Base-by-base conservation (phyloP, 106 monocot genomes). In the Acorus calamus region DNA sequence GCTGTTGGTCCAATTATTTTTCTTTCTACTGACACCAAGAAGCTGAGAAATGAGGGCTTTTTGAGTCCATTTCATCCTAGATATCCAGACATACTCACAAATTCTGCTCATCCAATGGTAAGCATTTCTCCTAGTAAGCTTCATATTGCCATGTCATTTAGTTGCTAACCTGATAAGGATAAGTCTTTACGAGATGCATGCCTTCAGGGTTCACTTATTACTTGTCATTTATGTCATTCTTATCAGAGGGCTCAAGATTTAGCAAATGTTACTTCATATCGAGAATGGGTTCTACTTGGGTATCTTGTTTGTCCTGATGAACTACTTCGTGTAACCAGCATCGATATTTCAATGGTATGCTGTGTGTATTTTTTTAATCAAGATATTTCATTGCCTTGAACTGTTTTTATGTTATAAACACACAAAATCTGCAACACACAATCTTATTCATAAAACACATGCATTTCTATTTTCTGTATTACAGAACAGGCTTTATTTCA, bases 221-320 rank as follows among this genome's bases (percentile, higher is more conserved):
- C 28, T 28, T 28, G 28, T 47, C 10, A 51, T 56, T 44, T 47
- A 50, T 11, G 2, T 2, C 50, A n/a, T 67, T 47, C 13, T 50
- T 59, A 49, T 48, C 82, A 96, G 94, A 91, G 96, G 68, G 96
- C 96, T 65, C 96, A 98, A 74, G 91, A 98, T 78, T 77, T 98
- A 71, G 96, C 96, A 1, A 88, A 98, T 83, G 91, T 91, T 53
- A 91, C 96, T 54, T 82, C 87, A 44, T 98, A 98, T 65, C 77
- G 91, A 64, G 87, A 98, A 70, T 98, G 96, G 96, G 88, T 98
- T 76, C 66, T 98, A 47, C 66, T 91, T 66, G 96, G 96, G 46
- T 98, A 91, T 77, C 91, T 98, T 71, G 91, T 91, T 74, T 98
- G 96, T 60, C 96, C 96, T 59, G 87, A 85, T 76, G 96, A 98